These are phyloP conservation scores for Colletotrichum sidae DNA, from an alignment of 2,329 filamentous ascomycete species.

Conservation along the genomic window DNA sequence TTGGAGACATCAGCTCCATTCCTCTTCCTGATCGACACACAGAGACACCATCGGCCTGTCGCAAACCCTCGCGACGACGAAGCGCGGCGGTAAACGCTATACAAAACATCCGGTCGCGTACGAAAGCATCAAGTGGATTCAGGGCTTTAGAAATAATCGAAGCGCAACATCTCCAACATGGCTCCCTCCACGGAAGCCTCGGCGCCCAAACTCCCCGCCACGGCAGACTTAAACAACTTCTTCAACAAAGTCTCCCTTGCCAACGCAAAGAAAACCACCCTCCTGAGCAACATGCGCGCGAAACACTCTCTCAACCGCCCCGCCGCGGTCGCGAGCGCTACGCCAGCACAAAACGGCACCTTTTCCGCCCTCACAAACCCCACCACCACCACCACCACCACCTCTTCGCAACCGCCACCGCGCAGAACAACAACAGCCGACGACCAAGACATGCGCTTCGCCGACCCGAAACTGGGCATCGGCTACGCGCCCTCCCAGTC, in stretches of 20 bases:
- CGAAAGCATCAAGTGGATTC: no score
- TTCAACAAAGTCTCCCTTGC: slow-evolving; percentile 57
- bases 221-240: slow-evolving; percentile 51
- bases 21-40: no score
- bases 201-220: slow-evolving; percentile 46
- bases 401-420: slow-evolving; percentile 1
- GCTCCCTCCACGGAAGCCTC: slow-evolving; percentile 3
- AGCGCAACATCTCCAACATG: slow-evolving; percentile 28
- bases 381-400: slow-evolving; percentile 2
- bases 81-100: no score
- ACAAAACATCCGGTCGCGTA: no score
- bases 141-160: background rate
- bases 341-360: slow-evolving; percentile 7
- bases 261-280: slow-evolving; percentile 48
- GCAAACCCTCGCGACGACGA: no score
- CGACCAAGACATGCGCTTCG: slow-evolving; percentile 36
- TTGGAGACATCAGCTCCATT: no score
- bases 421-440: slow-evolving; percentile 15
- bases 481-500: slow-evolving; percentile 49
- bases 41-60: no score
- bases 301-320: slow-evolving; percentile 34
- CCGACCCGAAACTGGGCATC: slow-evolving; percentile 52
- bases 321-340: background rate
- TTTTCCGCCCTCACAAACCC: slow-evolving; percentile 38
- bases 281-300: slow-evolving; percentile 45